Evolutionary conservation across 2,329 filamentous ascomycete genomes (phyloP).

Genomic region (Lasiodiplodia sp.): DNA sequence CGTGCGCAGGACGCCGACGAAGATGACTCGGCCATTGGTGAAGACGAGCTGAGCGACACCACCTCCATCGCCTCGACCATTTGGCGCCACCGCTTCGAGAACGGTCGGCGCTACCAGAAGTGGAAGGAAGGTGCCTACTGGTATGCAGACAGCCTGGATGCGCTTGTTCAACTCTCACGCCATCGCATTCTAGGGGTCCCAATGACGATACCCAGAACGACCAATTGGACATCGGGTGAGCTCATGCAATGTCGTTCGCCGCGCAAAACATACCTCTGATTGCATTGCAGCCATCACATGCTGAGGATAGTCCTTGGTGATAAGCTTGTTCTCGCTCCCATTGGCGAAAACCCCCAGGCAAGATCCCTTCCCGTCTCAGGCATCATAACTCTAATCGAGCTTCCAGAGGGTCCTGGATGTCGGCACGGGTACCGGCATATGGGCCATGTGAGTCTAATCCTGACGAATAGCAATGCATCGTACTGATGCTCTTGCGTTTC

Average conservation of each 20-base stretch:
- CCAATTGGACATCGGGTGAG: slow-evolving; percentile 27
- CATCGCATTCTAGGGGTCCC: slow-evolving; percentile 33
- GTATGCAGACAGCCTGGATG: background rate
- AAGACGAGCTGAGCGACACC: slow-evolving; percentile 39
- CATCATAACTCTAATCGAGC: background rate
- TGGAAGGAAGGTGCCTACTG: slow-evolving; percentile 20
- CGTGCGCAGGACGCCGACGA: slow-evolving; percentile 29
- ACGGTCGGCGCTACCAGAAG: slow-evolving; percentile 30
- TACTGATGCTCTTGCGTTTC: background rate
- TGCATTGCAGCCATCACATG: slow-evolving; percentile 37
- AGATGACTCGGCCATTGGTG: slow-evolving; percentile 36
- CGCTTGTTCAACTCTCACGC: background rate
- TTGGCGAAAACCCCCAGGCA: slow-evolving; percentile 34
- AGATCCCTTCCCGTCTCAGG: background rate
- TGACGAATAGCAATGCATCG: slow-evolving; percentile 19
- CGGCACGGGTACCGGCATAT: slow-evolving; percentile 49
- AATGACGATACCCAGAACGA: slow-evolving; percentile 38
- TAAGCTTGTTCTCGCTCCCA: slow-evolving; percentile 38
- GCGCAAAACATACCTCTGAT: background rate
- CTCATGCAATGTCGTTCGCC: too few species aligned
- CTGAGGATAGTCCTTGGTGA: slow-evolving; percentile 38
- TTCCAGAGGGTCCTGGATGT: slow-evolving; percentile 48
- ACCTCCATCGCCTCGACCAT: slow-evolving; percentile 43
- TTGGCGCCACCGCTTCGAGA: slow-evolving; percentile 39
- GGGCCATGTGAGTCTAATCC: slow-evolving; percentile 44